Evolutionary conservation across 2,329 filamentous ascomycete genomes (phyloP).

Genomic region (Scleromitrula shiraiana): DNA sequence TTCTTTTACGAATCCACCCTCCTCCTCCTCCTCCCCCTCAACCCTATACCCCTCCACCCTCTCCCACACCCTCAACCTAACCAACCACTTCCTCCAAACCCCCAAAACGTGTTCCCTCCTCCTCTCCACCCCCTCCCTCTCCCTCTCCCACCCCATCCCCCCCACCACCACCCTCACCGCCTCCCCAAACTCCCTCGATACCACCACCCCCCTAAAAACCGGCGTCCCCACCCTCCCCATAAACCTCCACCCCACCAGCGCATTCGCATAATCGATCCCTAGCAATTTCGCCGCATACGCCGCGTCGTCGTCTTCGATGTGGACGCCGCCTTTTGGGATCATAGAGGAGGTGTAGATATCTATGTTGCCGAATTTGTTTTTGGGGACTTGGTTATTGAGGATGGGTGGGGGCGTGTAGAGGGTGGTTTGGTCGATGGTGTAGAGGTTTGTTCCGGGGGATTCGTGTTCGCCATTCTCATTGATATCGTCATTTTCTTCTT

Average conservation of each 20-base stretch:
- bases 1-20: conserved; percentile 15
- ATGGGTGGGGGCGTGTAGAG: conserved; percentile 71
- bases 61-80: conserved; percentile 51
- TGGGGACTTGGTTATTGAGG: conserved; percentile 66
- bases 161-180: conserved; percentile 63
- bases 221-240: conserved; percentile 80
- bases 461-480: conserved; percentile 35
- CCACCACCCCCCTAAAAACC: conserved; percentile 68
- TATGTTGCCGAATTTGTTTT: conserved; percentile 90
- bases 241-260: conserved; percentile 85
- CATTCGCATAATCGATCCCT: conserved; percentile 79
- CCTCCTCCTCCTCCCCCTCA: conserved; percentile 31
- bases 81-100: conserved; percentile 69
- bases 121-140: conserved; percentile 55
- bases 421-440: conserved; percentile 57
- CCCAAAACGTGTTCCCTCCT: conserved; percentile 53
- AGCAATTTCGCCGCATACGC: conserved; percentile 65
- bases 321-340: conserved; percentile 74
- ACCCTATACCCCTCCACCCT: conserved; percentile 25
- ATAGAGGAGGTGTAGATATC: conserved; percentile 90
- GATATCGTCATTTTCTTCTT: conserved; percentile 33
- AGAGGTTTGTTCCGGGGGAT: conserved; percentile 48
- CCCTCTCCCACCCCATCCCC: conserved; percentile 58
- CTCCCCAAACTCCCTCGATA: conserved; percentile 63
- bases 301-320: conserved; percentile 58